These are phyloP conservation scores for Macrocybe gigantea DNA, from an alignment of 768 basidiomycete genomes.

Conservation along the genomic window DNA sequence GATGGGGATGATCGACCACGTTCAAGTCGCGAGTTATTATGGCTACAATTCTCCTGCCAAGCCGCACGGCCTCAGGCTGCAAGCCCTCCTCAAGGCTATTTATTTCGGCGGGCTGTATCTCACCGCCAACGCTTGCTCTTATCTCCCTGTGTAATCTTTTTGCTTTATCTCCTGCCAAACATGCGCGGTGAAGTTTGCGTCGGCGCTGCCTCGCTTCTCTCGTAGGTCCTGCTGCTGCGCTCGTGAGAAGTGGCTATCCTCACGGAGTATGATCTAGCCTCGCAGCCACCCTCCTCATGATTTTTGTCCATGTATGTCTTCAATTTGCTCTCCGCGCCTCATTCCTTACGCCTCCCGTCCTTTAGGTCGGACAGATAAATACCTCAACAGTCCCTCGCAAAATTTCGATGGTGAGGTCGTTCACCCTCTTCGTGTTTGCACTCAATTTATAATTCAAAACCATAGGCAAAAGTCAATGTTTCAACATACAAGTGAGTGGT, in stretches of 20 bases:
- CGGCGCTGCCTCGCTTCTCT: conserved; percentile 62
- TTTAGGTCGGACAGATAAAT: conserved; percentile 78
- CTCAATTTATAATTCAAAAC: neutral
- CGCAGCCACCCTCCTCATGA: conserved; percentile 57
- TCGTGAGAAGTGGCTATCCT: conserved; percentile 6
- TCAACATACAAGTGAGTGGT: conserved; percentile 61
- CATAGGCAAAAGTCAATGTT: conserved; percentile 62
- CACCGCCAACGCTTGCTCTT: conserved; percentile 11
- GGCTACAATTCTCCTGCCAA: neutral
- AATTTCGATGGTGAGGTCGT: conserved; percentile 59
- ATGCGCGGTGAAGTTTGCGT: conserved; percentile 80
- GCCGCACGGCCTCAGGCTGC: neutral
- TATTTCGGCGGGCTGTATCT: conserved; percentile 14
- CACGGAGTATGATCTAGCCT: conserved; percentile 19
- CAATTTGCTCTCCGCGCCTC: conserved; percentile 4
- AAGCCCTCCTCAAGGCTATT: conserved; percentile 9
- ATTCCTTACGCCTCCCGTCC: conserved; percentile 19
- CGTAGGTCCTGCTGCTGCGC: conserved; percentile 39
- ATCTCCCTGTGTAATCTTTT: conserved; percentile 10
- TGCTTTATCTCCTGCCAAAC: conserved; percentile 11
- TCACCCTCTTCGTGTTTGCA: conserved; percentile 2
- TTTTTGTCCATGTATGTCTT: conserved; percentile 71
- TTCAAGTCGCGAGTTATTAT: conserved; percentile 21
- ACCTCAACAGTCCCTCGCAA: conserved; percentile 65
- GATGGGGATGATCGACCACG: conserved; percentile 16